A percentile compares a stretch with the other conserved stretches of the same genome.
Evolutionary conservation across 1,139 yeast genomes (phyloP).

Genomic region (Kodamaea sp.): DNA sequence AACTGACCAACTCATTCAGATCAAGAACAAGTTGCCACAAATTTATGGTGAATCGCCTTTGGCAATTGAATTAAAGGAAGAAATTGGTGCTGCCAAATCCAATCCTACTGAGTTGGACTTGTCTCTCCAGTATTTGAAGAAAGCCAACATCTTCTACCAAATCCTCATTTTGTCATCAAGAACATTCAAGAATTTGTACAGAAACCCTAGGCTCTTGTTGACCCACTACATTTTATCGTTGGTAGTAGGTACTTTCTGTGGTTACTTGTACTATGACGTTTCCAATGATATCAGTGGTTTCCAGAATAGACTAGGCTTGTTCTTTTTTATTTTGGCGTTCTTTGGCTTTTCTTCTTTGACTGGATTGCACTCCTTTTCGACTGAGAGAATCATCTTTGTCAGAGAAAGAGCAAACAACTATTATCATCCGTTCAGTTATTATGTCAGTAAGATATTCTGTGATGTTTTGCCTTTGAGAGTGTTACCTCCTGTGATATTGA

Average conservation of each 20-base stretch:
- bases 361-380: conserved; percentile 83
- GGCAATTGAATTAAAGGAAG: conserved; percentile 49
- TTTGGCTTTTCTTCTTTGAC: conserved; percentile 94
- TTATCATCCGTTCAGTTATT: conserved; percentile 84
- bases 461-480: conserved; percentile 89
- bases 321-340: conserved; percentile 84
- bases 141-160: conserved; percentile 65
- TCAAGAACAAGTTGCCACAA: conserved; percentile 37
- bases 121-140: conserved; percentile 35
- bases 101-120: conserved; percentile 36
- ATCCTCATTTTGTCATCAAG: conserved; percentile 72
- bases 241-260: conserved; percentile 79
- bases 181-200: conserved; percentile 86
- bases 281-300: conserved; percentile 91
- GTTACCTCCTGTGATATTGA: conserved; percentile 81
- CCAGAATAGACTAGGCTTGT: conserved; percentile 90
- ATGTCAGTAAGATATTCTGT: conserved; percentile 79
- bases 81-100: conserved; percentile 42
- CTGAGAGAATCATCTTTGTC: conserved; percentile 83
- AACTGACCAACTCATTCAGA: conserved; percentile 32
- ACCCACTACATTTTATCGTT: conserved; percentile 82
- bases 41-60: conserved; percentile 52
- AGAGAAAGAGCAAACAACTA: conserved; percentile 94
- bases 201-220: conserved; percentile 82
- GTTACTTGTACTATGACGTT: conserved; percentile 78